Evolutionary conservation across 2,329 filamentous ascomycete species (phyloP).

Genomic region (Boeremia lycopersici): DNA sequence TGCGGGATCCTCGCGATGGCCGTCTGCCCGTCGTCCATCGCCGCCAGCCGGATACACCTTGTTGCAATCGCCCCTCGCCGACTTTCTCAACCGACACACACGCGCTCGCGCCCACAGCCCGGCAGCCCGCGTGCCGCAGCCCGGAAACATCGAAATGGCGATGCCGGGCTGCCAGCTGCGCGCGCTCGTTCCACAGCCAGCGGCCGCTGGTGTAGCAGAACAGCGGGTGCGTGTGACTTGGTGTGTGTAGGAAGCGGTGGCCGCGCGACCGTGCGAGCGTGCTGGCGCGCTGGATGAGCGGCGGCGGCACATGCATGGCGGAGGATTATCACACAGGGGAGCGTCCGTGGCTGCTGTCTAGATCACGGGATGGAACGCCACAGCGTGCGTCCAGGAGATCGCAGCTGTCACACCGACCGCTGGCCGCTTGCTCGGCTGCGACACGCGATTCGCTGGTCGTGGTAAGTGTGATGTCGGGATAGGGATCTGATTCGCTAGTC

Average conservation of each 20-base stretch:
- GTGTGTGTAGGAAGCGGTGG: too few species aligned
- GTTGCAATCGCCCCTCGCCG: constrained; percentile 36
- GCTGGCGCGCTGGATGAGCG: too few species aligned
- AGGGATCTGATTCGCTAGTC: constrained; percentile 3
- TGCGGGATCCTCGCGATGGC: constrained; percentile 27
- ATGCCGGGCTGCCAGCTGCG: constrained; percentile 42
- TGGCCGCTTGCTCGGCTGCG: too few species aligned
- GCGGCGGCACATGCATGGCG: too few species aligned
- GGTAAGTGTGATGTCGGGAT: background rate
- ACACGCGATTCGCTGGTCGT: background rate
- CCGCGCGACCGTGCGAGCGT: too few species aligned
- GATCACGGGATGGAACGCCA: constrained; percentile 5
- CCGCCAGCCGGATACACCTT: constrained; percentile 28
- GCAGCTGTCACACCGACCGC: constrained; percentile 10
- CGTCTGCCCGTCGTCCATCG: constrained; percentile 28
- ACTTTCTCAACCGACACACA: constrained; percentile 46
- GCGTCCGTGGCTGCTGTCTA: too few species aligned
- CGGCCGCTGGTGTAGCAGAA: constrained; percentile 29
- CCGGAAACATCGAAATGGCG: constrained; percentile 16
- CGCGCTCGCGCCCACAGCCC: background rate
- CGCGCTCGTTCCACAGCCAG: constrained; percentile 42
- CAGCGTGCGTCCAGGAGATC: background rate
- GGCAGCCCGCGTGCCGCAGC: background rate
- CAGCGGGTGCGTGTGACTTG: background rate
- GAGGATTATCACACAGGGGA: too few species aligned